phyloP scores from a whole-genome alignment of 2,329 filamentous ascomycete species.

The Penicillium sp. region DNA sequence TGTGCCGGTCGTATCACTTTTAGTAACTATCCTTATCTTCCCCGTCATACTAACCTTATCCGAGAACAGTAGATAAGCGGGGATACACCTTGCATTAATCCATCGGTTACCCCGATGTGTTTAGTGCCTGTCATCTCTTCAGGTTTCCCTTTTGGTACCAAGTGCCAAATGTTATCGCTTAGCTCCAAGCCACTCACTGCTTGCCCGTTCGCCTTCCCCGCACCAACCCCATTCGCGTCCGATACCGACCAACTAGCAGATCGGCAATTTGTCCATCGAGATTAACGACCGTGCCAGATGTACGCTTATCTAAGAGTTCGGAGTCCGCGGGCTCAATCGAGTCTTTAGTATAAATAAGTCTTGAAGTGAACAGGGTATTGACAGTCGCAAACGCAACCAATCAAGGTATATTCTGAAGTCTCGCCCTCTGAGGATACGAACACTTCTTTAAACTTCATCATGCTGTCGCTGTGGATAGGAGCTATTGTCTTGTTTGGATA shows the following conservation, averaged over 20 bases:
- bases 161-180: constrained; percentile 7
- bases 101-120: background rate
- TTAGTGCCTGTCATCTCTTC: constrained; percentile 11
- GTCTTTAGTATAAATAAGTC: constrained; percentile 6
- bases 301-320: constrained; percentile 8
- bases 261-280: background rate
- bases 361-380: background rate
- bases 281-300: background rate
- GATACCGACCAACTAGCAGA: background rate
- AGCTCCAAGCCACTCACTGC: background rate
- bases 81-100: background rate
- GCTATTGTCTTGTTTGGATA: constrained; percentile 10
- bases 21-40: background rate
- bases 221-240: constrained; percentile 6
- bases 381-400: background rate
- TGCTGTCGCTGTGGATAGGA: constrained; percentile 19
- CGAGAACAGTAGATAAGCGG: background rate
- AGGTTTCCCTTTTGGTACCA: constrained; percentile 12
- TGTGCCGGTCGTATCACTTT: background rate
- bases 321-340: background rate
- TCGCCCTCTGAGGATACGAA: background rate
- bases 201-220: constrained; percentile 13
- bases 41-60: background rate
- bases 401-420: background rate
- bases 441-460: background rate